These are phyloP conservation scores for Centella asiatica DNA, from an alignment of 129 eudicot genomes.

Conservation along the genomic window DNA sequence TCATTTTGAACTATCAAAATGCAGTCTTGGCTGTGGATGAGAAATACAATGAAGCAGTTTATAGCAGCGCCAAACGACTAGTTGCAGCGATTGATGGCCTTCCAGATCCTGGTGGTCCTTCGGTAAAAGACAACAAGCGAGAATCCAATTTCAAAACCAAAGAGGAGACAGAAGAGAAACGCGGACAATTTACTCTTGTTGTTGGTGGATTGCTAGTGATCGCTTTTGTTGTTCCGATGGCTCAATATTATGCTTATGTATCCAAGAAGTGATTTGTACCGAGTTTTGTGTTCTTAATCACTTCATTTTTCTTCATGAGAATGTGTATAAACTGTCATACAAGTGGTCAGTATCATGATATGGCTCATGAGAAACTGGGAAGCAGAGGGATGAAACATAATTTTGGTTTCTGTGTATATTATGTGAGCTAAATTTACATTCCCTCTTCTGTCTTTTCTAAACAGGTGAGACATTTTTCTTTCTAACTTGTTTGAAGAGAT, in stretches of 20 bases:
- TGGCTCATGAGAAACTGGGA: slow-evolving; percentile 10
- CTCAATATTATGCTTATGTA: slow-evolving; percentile 93
- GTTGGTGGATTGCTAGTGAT: slow-evolving; percentile 96
- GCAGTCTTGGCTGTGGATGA: slow-evolving; percentile 95
- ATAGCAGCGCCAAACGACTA: slow-evolving; percentile 68
- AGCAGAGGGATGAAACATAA: slow-evolving; percentile 10
- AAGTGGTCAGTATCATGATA: slow-evolving; percentile 15
- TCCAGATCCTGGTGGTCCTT: slow-evolving; percentile 96
- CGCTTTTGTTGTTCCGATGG: slow-evolving; percentile 99
- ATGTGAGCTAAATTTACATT: not conserved
- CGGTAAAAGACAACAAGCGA: slow-evolving; percentile 71
- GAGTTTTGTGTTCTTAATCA: slow-evolving; percentile 23
- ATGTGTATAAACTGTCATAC: slow-evolving; percentile 29
- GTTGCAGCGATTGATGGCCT: slow-evolving; percentile 94
- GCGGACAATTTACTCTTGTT: slow-evolving; percentile 86
- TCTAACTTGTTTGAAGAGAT: too few relatives aligned
- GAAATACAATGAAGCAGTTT: slow-evolving; percentile 88
- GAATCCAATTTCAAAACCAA: slow-evolving; percentile 96
- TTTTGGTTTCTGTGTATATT: not conserved
- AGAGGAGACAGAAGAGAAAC: slow-evolving; percentile 93
- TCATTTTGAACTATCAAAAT: slow-evolving; percentile 11
- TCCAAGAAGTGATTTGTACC: slow-evolving; percentile 49
- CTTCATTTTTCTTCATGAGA: slow-evolving; percentile 11
- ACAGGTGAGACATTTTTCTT: too few relatives aligned
- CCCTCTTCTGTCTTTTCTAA: too few relatives aligned